Conservation (phyloP, 2,329 filamentous ascomycete species). For the Pseudogymnoascus sp. region DNA sequence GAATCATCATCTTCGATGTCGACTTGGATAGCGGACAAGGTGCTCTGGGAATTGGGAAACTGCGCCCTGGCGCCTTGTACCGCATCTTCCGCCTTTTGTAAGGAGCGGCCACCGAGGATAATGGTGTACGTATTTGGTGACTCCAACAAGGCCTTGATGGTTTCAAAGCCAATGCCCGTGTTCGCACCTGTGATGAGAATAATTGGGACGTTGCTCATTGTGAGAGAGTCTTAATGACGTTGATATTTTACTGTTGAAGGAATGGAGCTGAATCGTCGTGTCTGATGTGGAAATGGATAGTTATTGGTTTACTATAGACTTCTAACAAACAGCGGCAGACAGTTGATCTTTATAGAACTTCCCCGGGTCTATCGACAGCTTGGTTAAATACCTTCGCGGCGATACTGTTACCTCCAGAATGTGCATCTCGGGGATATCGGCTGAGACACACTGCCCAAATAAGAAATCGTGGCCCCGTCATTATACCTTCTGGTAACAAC, state of each 20-base stretch:
- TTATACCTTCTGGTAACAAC: not conserved
- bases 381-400: not conserved
- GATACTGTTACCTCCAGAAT: not conserved
- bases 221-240: not conserved
- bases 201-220: slow-evolving; percentile 11
- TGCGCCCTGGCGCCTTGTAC: slow-evolving; percentile 27
- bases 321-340: not conserved
- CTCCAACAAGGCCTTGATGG: slow-evolving; percentile 22
- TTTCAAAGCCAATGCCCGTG: slow-evolving; percentile 35
- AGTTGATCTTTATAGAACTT: not conserved
- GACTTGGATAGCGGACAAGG: slow-evolving; percentile 22
- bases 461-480: not conserved
- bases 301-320: not conserved
- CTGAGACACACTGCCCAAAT: not conserved
- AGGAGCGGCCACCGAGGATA: slow-evolving; percentile 36
- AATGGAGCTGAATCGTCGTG: not conserved
- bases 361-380: not conserved
- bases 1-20: slow-evolving; percentile 29
- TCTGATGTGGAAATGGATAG: not conserved
- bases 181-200: slow-evolving; percentile 36
- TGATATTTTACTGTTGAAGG: not conserved
- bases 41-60: slow-evolving; percentile 27
- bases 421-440: not conserved
- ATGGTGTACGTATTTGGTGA: slow-evolving; percentile 26
- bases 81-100: slow-evolving; percentile 37